A percentile compares a stretch with the other conserved stretches of the same genome.
Conservation (phyloP, 352 stramenopile species). For the Pythium pyrilobum region DNA sequence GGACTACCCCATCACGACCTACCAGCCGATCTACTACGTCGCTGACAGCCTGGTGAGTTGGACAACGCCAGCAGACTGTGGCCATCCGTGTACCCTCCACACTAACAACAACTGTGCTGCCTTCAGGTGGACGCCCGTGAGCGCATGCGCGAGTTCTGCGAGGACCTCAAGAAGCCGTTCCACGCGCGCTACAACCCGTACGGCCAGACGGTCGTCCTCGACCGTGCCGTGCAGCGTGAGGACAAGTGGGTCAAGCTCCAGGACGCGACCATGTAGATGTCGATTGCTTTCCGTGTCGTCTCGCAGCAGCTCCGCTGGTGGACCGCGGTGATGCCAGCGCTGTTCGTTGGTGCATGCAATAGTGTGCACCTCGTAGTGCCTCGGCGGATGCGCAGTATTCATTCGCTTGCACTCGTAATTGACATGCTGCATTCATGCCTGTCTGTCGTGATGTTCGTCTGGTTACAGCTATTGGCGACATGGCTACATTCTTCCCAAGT, state of each 20-base stretch:
- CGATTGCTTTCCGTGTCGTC: background rate
- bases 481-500: conserved; percentile 10
- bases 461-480: background rate
- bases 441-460: background rate
- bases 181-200: conserved; percentile 94
- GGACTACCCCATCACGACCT: conserved; percentile 97
- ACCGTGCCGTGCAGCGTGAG: conserved; percentile 64
- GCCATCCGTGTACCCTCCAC: no score
- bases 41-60: conserved; percentile 90
- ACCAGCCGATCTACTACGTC: conserved; percentile 97
- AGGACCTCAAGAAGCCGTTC: conserved; percentile 94
- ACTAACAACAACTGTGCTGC: background rate
- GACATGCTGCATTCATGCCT: background rate
- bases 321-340: no score
- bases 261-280: conserved; percentile 10
- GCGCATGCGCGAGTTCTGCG: conserved; percentile 94
- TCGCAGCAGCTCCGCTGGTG: no score
- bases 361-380: no score
- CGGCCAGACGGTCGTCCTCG: conserved; percentile 81
- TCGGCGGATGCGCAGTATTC: background rate
- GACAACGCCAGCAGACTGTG: no score
- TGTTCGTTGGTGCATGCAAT: no score
- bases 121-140: conserved; percentile 89
- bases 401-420: background rate
- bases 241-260: conserved; percentile 44